Percentiles rank a stretch among this genome's conserved stretches.
Evolutionary conservation across 2,329 filamentous ascomycete genomes (phyloP).

Genomic region (Pseudofabraea citricarpa): DNA sequence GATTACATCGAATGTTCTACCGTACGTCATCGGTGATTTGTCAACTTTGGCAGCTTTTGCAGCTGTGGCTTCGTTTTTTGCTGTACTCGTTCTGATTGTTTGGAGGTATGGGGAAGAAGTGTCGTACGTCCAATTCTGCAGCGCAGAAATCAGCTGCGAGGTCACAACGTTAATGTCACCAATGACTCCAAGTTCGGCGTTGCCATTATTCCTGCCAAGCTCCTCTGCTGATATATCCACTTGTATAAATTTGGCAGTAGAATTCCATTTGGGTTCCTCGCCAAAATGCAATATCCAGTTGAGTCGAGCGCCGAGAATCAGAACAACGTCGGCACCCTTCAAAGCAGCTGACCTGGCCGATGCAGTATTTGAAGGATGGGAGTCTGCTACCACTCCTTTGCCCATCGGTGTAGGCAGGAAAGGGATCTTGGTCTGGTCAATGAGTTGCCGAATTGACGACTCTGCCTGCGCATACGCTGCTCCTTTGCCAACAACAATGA

Average conservation of each 20-base stretch:
- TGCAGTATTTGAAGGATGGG: constrained; percentile 45
- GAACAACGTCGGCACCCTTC: constrained; percentile 47
- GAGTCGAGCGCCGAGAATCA: constrained; percentile 48
- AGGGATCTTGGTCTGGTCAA: constrained; percentile 43
- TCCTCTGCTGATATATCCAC: constrained; percentile 49
- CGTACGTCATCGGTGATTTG: constrained; percentile 42
- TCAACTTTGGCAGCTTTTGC: constrained; percentile 34
- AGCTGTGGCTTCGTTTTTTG: constrained; percentile 43
- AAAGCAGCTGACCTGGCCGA: constrained; percentile 49
- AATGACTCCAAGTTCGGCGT: constrained; percentile 42
- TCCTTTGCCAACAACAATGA: constrained; percentile 51
- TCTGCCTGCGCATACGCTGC: constrained; percentile 50
- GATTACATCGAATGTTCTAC: constrained; percentile 47
- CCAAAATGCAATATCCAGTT: constrained; percentile 58
- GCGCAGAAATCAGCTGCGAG: constrained; percentile 36
- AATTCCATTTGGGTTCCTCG: constrained; percentile 47
- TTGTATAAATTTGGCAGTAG: constrained; percentile 46
- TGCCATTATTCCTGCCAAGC: constrained; percentile 44
- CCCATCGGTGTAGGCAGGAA: constrained; percentile 56
- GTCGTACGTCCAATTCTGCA: constrained; percentile 40
- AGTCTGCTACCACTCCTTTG: constrained; percentile 51
- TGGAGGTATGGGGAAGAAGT: constrained; percentile 28
- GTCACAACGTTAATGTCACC: constrained; percentile 47
- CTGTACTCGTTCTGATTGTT: constrained; percentile 29
- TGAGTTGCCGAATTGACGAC: constrained; percentile 35